Base-by-base conservation (phyloP, 352 stramenopile species). In the Plasmopara halstedii region DNA sequence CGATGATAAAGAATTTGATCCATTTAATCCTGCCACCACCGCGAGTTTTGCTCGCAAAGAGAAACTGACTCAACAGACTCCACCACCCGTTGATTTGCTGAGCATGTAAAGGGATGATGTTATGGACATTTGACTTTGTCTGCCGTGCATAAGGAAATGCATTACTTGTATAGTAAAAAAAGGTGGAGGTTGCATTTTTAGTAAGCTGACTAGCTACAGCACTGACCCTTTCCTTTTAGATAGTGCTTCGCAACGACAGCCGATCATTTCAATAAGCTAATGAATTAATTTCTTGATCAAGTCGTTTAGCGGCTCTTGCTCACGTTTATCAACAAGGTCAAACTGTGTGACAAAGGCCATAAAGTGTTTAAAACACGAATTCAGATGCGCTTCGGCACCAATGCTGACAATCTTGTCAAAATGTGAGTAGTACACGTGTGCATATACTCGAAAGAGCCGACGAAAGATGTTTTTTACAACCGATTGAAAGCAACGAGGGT, bases 331-430 rank as follows among this genome's bases (percentile, higher is more conserved):
- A 14, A 98, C 80, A 22, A 98, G 67, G 11, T 95, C 84, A 61
- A 97, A 97, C 58, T 96, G 85, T 13, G 73, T 94, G 54, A 94
- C 94, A 65, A 98, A 98, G 34, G 95, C 91, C 73, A 98, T 97
- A 50, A 98, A 98, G 66, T 98, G 93, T 61, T 98, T 98, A 70
- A 98, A 98, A 58, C 88, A 98, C 45, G 95, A 97, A 70, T 98
- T 98, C 41, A 98, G 74, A 62, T 98, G 90, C 23, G 94, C 90
- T 49, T 97, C 92, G 43, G 96, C 96, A 18, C 91, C 88, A 25
- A 97, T 75, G 37, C 79, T 83, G 45, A 97, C 86, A 54, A 98
- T 83, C 41, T 96, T 97, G 49, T 95, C 82, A 47, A 98, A 98
- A 64, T 98, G 96, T 50, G 83, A 95, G 54, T 94, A 96, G 68